Percentiles rank a stretch among this genome's conserved stretches.
Evolutionary conservation across 2,329 filamentous ascomycete genomes (phyloP).

Genomic region (Colletotrichum navitas): DNA sequence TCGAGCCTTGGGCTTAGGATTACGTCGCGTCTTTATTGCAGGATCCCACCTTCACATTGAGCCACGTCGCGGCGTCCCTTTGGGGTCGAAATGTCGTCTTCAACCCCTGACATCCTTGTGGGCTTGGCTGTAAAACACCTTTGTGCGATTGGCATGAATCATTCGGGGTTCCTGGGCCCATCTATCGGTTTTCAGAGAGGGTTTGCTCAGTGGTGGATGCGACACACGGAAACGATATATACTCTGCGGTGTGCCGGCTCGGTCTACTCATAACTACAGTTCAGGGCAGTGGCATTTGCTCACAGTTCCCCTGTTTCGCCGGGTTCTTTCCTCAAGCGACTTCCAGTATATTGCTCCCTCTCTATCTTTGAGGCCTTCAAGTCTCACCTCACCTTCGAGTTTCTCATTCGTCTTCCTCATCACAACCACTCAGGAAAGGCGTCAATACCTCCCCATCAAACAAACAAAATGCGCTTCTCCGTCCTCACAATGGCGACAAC

Average conservation of each 20-base stretch:
- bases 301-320: not conserved
- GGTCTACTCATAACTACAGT: too few species aligned
- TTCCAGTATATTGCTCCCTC: not conserved
- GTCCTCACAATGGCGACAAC: not conserved
- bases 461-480: slow-evolving; percentile 18
- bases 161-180: not conserved
- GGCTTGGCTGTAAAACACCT: not conserved
- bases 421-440: not conserved
- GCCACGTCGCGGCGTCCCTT: slow-evolving; percentile 7
- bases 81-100: not conserved
- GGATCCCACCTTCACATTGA: slow-evolving; percentile 7
- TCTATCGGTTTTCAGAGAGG: not conserved
- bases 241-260: not conserved
- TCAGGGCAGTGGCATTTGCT: not conserved
- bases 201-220: not conserved
- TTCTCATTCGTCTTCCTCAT: not conserved
- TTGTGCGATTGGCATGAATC: not conserved
- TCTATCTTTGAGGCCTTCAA: not conserved
- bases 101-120: not conserved
- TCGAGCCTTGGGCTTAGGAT: not conserved
- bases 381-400: not conserved
- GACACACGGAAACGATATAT: not conserved
- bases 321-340: not conserved
- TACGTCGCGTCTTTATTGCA: slow-evolving; percentile 15
- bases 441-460: not conserved